Evolutionary conservation across 2,329 filamentous ascomycete species (phyloP).

Genomic region (Alternaria longipes): DNA sequence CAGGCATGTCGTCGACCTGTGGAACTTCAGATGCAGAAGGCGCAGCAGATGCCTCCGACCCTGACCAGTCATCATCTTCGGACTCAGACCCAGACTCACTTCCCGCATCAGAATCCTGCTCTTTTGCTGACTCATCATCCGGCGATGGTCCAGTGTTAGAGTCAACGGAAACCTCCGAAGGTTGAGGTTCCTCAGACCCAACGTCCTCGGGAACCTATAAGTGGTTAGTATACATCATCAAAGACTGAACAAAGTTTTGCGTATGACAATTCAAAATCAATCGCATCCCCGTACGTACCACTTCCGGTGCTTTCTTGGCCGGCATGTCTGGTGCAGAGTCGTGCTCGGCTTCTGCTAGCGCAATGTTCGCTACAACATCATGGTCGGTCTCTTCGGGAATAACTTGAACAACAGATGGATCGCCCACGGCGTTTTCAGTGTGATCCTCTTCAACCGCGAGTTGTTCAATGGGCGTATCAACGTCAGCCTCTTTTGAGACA

Average conservation of each 20-base stretch:
- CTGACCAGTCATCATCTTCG: slow-evolving; percentile 17
- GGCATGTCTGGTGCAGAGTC: slow-evolving; percentile 16
- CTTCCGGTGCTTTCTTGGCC: slow-evolving; percentile 3
- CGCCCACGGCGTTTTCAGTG: slow-evolving; percentile 3
- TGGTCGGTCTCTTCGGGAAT: slow-evolving; percentile 6
- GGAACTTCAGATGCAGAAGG: slow-evolving; percentile 6
- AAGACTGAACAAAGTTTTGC: neutral
- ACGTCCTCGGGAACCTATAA: slow-evolving; percentile 8
- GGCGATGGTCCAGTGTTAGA: neutral
- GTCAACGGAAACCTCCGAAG: slow-evolving; percentile 2
- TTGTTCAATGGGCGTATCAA: slow-evolving; percentile 15
- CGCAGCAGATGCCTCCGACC: slow-evolving; percentile 17
- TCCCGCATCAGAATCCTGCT: slow-evolving; percentile 4
- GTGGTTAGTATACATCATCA: slow-evolving; percentile 5
- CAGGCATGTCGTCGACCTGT: slow-evolving; percentile 2
- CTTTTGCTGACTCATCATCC: neutral
- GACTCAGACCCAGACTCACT: slow-evolving; percentile 15
- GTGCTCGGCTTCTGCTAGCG: slow-evolving; percentile 12
- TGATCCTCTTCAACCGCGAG: slow-evolving; percentile 1
- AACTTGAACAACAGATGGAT: slow-evolving; percentile 7
- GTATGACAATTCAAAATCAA: neutral
- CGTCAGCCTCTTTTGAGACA: slow-evolving; percentile 17
- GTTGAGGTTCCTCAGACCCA: slow-evolving; percentile 1
- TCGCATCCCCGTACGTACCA: slow-evolving; percentile 16
- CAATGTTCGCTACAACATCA: slow-evolving; percentile 10